Conservation (phyloP, 2,329 filamentous ascomycete species). For the Colletotrichum abscissum region DNA sequence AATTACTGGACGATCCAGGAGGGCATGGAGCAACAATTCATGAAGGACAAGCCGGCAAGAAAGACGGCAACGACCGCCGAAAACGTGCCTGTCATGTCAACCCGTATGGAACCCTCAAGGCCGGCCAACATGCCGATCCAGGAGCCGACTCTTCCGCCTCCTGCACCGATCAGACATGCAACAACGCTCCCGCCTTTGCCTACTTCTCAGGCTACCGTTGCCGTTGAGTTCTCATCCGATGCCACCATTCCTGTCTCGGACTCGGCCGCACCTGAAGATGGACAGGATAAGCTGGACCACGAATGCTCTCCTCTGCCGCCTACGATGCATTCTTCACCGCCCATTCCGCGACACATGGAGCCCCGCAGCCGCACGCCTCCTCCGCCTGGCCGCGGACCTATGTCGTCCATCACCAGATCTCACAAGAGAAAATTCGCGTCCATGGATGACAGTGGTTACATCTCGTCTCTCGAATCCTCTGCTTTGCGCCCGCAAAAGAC, state of each 20-base stretch:
- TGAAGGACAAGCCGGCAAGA: constrained; percentile 83
- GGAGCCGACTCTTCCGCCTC: constrained; percentile 62
- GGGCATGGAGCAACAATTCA: constrained; percentile 89
- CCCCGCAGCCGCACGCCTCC: constrained; percentile 81
- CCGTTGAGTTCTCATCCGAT: constrained; percentile 78
- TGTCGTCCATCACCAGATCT: constrained; percentile 72
- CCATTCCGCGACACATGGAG: constrained; percentile 71
- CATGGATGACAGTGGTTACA: constrained; percentile 95
- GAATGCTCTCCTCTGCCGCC: constrained; percentile 77
- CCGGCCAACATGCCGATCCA: constrained; percentile 52
- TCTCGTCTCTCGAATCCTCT: constrained; percentile 94
- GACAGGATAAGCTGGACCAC: constrained; percentile 55
- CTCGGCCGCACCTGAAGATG: constrained; percentile 65
- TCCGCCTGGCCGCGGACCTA: constrained; percentile 68
- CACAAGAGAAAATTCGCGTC: constrained; percentile 82
- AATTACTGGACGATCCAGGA: constrained; percentile 96
- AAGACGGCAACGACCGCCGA: constrained; percentile 67
- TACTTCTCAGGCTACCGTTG: constrained; percentile 50
- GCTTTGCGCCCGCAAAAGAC: constrained; percentile 76
- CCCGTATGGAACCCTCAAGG: constrained; percentile 63
- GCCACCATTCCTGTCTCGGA: constrained; percentile 82
- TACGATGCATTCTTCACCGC: constrained; percentile 90
- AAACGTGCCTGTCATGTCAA: constrained; percentile 69
- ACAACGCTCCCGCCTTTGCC: constrained; percentile 54
- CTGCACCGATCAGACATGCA: constrained; percentile 48